phyloP scores from a whole-genome alignment of 2,329 filamentous ascomycete species.

The Atkinsonella texensis region DNA sequence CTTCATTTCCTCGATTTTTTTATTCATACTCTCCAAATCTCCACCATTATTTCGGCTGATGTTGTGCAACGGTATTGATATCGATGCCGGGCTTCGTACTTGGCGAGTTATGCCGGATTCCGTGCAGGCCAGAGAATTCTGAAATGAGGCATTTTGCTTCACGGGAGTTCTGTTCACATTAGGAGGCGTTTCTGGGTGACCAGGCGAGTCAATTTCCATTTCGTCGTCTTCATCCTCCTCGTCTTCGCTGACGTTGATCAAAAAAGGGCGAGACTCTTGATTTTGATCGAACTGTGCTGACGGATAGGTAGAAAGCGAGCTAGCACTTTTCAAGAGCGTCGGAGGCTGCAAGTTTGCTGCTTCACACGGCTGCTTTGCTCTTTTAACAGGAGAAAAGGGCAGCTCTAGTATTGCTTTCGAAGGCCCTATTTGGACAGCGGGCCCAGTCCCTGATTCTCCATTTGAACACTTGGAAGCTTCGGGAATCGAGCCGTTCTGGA shows the following conservation, averaged over 20 bases:
- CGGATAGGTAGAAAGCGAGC: conserved; percentile 25
- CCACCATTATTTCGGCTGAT: conserved; percentile 21
- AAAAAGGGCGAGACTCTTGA: conserved; percentile 48
- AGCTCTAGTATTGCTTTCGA: conserved; percentile 22
- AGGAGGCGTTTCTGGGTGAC: conserved; percentile 26
- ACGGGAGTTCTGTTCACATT: conserved; percentile 19
- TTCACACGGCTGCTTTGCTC: conserved; percentile 9
- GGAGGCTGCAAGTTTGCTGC: conserved; percentile 23
- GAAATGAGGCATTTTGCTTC: conserved; percentile 26
- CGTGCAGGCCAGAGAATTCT: conserved; percentile 32
- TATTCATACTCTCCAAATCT: conserved; percentile 39
- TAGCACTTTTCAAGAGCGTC: conserved; percentile 59
- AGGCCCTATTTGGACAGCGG: background rate
- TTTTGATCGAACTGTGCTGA: conserved; percentile 39
- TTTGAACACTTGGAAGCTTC: background rate
- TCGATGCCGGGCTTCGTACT: conserved; percentile 27
- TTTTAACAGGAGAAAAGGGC: conserved; percentile 19
- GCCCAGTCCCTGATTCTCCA: background rate
- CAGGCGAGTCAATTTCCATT: conserved; percentile 47
- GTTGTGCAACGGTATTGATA: conserved; percentile 25
- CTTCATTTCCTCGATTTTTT: conserved; percentile 49
- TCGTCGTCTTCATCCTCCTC: conserved; percentile 51
- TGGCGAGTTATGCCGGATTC: conserved; percentile 27
- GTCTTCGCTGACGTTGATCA: conserved; percentile 77
- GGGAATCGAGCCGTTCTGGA: background rate